Evolutionary conservation across 2,329 filamentous ascomycete species (phyloP), one percentile per base, ranked within the genome.

Genomic region (Onygenales sp.): DNA sequence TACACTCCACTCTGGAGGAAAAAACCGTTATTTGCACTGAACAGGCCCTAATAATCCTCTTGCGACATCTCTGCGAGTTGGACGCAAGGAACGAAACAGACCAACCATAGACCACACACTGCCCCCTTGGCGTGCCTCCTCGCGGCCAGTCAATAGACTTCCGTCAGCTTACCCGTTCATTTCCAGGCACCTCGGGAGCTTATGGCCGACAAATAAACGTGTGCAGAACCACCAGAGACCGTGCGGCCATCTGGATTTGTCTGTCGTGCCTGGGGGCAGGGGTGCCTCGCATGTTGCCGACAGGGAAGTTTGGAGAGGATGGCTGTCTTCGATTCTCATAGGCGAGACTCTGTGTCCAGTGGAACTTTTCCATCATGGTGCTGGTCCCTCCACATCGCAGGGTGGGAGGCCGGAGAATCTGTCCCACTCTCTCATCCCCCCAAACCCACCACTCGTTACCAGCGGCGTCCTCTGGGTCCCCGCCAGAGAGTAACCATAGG

Each of bases 351-450:
- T 31, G 33, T 32, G 10, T 6, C 10, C 40, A 32, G 49, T 51
- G 49, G 49, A 44, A 51, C 49, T 51, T 21, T 27, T 34, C 39
- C 27, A 42, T 14, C 37, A 43, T 51, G 8, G 36, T 11, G 17
- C 37, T 51, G 21, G 44, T 45, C 5, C 39, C 49, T 51, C 33
- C 33, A 39, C 33, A 42, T 42, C 48, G 42, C 42, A 43, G 33
- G 34, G 21, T 45, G 27, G 2, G 37, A 8, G 6, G 3, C 40
- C 27, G 6, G 39, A 33, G 37, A 14, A 31, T 36, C 40, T 45
- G 49, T 51, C 49, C 49, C 49, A 51, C 49, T 51, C 31, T 50
- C 14, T 17, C 21, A 36, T 42, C 31, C 21, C 21, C 48, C 27
- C 36, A 13, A 42, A 37, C 37, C 13, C 31, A 17, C 44, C 44